phyloP scores from a whole-genome alignment of 2,329 filamentous ascomycete species.

The Xylaria multiplex region DNA sequence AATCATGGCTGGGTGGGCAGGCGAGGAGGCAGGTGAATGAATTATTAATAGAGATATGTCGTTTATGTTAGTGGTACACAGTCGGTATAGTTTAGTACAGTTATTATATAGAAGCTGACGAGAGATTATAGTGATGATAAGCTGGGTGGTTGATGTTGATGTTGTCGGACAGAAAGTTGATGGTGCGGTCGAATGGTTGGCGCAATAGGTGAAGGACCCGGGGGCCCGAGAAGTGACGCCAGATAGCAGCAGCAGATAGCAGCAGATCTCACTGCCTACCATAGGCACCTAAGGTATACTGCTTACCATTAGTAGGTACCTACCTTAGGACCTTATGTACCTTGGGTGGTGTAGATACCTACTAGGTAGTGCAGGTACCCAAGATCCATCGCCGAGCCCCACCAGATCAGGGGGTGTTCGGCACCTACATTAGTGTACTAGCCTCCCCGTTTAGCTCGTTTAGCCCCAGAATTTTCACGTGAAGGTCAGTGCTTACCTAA shows the following conservation, averaged over 20 bases:
- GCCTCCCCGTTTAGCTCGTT: too few relatives aligned
- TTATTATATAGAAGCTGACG: too few relatives aligned
- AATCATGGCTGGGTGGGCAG: constrained; percentile 15
- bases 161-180: not conserved
- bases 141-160: not conserved
- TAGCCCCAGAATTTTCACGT: not conserved
- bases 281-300: too few relatives aligned
- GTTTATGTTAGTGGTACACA: not conserved
- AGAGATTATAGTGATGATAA: not conserved
- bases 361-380: not conserved
- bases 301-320: too few relatives aligned
- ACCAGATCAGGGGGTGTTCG: not conserved
- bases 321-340: too few relatives aligned
- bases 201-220: not conserved
- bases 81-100: not conserved
- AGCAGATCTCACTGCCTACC: too few relatives aligned
- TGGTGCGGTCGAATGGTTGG: not conserved
- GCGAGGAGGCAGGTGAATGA: not conserved
- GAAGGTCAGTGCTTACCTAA: constrained; percentile 4
- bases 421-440: too few relatives aligned
- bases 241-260: not conserved
- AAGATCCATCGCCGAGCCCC: constrained; percentile 13
- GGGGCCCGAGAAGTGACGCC: too few relatives aligned
- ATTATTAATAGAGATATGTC: not conserved
- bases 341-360: too few relatives aligned